Evolutionary conservation across 1,284 basidiomycete species (phyloP).

Genomic region (Dichomitus squalens): DNA sequence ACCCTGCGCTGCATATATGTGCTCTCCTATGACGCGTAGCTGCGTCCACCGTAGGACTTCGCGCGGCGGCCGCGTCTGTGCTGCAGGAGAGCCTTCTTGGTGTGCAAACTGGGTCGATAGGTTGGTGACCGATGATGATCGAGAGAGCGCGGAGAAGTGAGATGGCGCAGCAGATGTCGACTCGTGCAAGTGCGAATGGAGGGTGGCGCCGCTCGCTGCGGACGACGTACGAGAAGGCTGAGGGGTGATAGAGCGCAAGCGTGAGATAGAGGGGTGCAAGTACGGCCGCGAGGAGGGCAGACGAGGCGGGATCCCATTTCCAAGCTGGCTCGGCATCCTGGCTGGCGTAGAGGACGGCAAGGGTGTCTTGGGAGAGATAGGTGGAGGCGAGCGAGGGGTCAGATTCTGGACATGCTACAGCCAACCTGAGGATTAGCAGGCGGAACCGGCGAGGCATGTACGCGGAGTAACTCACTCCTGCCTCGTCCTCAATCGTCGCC

Average conservation of each 20-base stretch:
- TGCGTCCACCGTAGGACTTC: slow-evolving; percentile 82
- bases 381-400: slow-evolving; percentile 48
- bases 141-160: slow-evolving; percentile 72
- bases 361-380: slow-evolving; percentile 36
- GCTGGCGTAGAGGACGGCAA: slow-evolving; percentile 36
- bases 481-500: slow-evolving; percentile 33
- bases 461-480: slow-evolving; percentile 41
- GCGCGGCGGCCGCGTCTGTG: slow-evolving; percentile 26
- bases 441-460: slow-evolving; percentile 15
- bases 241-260: slow-evolving; percentile 73
- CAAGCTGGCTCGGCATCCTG: slow-evolving; percentile 37
- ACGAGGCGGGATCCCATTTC: slow-evolving; percentile 31
- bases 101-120: slow-evolving; percentile 37
- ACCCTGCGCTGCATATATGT: slow-evolving; percentile 54
- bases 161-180: slow-evolving; percentile 59
- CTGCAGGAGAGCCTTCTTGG: slow-evolving; percentile 3
- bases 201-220: slow-evolving; percentile 47
- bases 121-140: slow-evolving; percentile 64
- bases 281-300: slow-evolving; percentile 49
- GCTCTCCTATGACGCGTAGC: slow-evolving; percentile 61
- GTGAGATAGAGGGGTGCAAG: slow-evolving; percentile 79
- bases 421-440: slow-evolving; percentile 10
- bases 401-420: slow-evolving; percentile 40
- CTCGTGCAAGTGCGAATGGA: slow-evolving; percentile 46
- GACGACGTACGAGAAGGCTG: slow-evolving; percentile 53